Evolutionary conservation across 2,329 filamentous ascomycete genomes (phyloP), one percentile per base, ranked within the genome.

Genomic region (Chaetomium globosum): DNA sequence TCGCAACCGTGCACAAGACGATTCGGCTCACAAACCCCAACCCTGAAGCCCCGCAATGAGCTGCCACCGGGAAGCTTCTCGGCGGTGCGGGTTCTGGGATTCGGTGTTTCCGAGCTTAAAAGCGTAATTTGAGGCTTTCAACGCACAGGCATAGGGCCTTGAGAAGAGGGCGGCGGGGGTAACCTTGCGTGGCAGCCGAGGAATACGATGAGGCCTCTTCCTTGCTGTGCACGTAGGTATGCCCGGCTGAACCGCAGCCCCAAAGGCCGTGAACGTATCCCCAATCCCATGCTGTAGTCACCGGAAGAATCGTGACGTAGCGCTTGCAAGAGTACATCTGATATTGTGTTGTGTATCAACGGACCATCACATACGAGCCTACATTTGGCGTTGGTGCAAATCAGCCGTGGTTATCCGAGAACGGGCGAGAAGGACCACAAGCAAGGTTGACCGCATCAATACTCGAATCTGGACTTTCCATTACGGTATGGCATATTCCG

Each of bases 1-100:
- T 68, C 56, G 30, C 9, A 36, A 46, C 55, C 64, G 26, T 26
- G 26, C 48, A 51, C 23, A 43, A 51, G 19, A 9, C 52, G 65
- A 43, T 19, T 48, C n/a, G 16, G 16, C 1, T 51, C 7, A 26
- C 21, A 23, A 26, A 57, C 39, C 39, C 39, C 16, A 46, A 26
- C 26, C 39, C 36, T 36, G 9, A 31, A 31, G 12, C 8, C 23
- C 13, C 19, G 19, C 7, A 3, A 2, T 39, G 13, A 19, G 13
- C 36, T 13, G 33, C 10, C 33, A 4, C 16, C 19, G 16, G 36
- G 5, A 43, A 43, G 13, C 39, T 43, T 43, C 39, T 43, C 39
- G 39, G 39, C 2, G 39, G 39, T 43, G 19, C 39, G 4, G 1
- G 39, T 7, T 26, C 26, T 26, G 26, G 5, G 36, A 39, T 16